phyloP scores from a whole-genome alignment of 1,139 yeast species.

The Lodderomyces beijingensis region DNA sequence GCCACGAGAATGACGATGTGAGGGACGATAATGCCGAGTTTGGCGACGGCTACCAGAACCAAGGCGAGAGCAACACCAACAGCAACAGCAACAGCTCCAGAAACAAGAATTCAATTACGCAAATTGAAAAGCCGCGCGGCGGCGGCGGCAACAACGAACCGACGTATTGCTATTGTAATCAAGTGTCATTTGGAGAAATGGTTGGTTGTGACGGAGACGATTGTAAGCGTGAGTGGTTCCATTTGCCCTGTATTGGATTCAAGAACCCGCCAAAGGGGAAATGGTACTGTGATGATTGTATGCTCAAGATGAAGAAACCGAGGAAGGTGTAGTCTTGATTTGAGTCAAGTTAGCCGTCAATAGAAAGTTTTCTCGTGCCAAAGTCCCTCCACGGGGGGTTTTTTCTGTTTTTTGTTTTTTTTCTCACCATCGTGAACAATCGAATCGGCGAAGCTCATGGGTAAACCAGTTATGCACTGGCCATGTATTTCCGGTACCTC shows the following conservation, averaged over 20 bases:
- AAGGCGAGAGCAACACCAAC: neutral
- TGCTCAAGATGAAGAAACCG: slow-evolving; percentile 29
- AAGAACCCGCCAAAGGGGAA: slow-evolving; percentile 90
- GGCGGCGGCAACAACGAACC: slow-evolving; percentile 50
- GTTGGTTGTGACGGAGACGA: slow-evolving; percentile 96
- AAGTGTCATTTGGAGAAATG: slow-evolving; percentile 97
- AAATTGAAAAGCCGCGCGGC: slow-evolving; percentile 1
- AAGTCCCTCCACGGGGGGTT: too few relatives aligned
- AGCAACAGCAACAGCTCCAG: slow-evolving; percentile 1
- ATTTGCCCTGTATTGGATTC: slow-evolving; percentile 90
- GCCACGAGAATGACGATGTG: slow-evolving; percentile 3
- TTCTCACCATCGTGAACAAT: too few relatives aligned
- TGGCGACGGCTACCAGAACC: neutral
- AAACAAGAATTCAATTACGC: slow-evolving; percentile 1
- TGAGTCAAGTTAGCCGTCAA: too few relatives aligned
- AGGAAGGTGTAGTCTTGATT: neutral
- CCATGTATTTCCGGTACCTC: too few relatives aligned
- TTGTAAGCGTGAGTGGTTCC: slow-evolving; percentile 96
- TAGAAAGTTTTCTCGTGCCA: too few relatives aligned
- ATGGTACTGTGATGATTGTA: slow-evolving; percentile 96
- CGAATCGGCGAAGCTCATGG: too few relatives aligned
- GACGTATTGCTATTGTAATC: slow-evolving; percentile 92
- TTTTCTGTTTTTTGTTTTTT: too few relatives aligned
- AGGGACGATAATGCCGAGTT: slow-evolving; percentile 3
- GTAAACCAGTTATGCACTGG: too few relatives aligned